A percentile compares a stretch with the other conserved stretches of the same genome.
phyloP scores from a whole-genome alignment of 1,139 yeast species.

The Williopsis jadinii region DNA sequence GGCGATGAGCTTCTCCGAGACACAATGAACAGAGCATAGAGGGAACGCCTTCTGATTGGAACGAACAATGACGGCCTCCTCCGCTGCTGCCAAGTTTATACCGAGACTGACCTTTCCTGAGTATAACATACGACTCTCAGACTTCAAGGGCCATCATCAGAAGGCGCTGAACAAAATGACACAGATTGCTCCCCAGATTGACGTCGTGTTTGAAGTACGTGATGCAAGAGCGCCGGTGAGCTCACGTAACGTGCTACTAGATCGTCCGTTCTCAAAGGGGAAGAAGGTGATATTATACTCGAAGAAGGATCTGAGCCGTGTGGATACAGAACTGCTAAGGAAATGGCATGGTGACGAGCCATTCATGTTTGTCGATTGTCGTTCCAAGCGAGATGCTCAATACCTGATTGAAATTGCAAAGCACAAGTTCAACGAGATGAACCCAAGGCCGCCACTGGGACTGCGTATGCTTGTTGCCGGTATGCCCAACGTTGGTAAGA shows the following conservation, averaged over 20 bases:
- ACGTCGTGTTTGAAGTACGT: slow-evolving; percentile 73
- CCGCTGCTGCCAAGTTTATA: slow-evolving; percentile 22
- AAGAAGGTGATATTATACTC: slow-evolving; percentile 60
- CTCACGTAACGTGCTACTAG: slow-evolving; percentile 76
- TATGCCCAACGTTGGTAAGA: slow-evolving; percentile 98
- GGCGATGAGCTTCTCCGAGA: background rate
- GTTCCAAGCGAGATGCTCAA: slow-evolving; percentile 43
- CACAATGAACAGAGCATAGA: too few relatives aligned
- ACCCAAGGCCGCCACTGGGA: slow-evolving; percentile 68
- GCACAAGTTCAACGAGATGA: slow-evolving; percentile 36
- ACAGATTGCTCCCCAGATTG: slow-evolving; percentile 71
- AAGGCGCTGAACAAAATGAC: slow-evolving; percentile 69
- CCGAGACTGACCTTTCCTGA: slow-evolving; percentile 50
- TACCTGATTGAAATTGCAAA: slow-evolving; percentile 44
- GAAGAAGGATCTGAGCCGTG: slow-evolving; percentile 45
- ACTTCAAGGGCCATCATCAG: slow-evolving; percentile 88
- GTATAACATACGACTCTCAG: slow-evolving; percentile 63
- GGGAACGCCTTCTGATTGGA: background rate
- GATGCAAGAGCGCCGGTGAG: slow-evolving; percentile 88
- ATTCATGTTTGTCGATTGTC: slow-evolving; percentile 56
- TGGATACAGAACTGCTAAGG: slow-evolving; percentile 28
- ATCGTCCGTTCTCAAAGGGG: slow-evolving; percentile 53
- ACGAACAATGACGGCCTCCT: background rate
- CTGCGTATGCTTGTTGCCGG: slow-evolving; percentile 74
- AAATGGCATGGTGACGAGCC: slow-evolving; percentile 54